Conservation (phyloP, 176 grass and related monocot genomes). For the Bolboschoenus planiculmis region DNA sequence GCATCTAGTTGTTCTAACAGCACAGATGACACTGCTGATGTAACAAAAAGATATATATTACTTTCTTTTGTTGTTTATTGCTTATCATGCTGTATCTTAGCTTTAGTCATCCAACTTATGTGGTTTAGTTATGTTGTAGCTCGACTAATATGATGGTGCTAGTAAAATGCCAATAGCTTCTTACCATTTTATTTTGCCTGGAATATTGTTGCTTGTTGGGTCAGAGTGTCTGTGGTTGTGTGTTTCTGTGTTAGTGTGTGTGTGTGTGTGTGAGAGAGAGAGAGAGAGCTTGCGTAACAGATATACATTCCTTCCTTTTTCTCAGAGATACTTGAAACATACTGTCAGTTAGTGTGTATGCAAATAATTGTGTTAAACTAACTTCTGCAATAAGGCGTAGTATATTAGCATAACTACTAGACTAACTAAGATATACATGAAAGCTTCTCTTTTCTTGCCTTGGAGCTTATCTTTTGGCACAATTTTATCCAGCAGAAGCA, state of each 20-base stretch:
- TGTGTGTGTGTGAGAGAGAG: background rate
- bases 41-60: slow-evolving; percentile 46
- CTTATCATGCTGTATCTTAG: slow-evolving; percentile 14
- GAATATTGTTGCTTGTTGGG: background rate
- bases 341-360: background rate
- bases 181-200: background rate
- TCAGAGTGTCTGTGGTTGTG: background rate
- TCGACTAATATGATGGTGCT: slow-evolving; percentile 1
- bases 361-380: background rate
- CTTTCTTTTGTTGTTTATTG: slow-evolving; percentile 26
- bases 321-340: background rate
- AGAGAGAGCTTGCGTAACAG: background rate
- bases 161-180: slow-evolving; percentile 9
- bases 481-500: slow-evolving; percentile 39
- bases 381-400: slow-evolving; percentile 42
- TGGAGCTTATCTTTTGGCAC: slow-evolving; percentile 40
- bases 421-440: slow-evolving; percentile 34
- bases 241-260: background rate
- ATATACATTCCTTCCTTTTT: background rate
- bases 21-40: slow-evolving; percentile 61
- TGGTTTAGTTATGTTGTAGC: slow-evolving; percentile 17
- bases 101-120: slow-evolving; percentile 4
- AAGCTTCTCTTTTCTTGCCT: slow-evolving; percentile 28
- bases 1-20: slow-evolving; percentile 71
- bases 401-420: slow-evolving; percentile 41